Conservation (phyloP, 345 rosid genomes). For the Eucalyptus marginata region DNA sequence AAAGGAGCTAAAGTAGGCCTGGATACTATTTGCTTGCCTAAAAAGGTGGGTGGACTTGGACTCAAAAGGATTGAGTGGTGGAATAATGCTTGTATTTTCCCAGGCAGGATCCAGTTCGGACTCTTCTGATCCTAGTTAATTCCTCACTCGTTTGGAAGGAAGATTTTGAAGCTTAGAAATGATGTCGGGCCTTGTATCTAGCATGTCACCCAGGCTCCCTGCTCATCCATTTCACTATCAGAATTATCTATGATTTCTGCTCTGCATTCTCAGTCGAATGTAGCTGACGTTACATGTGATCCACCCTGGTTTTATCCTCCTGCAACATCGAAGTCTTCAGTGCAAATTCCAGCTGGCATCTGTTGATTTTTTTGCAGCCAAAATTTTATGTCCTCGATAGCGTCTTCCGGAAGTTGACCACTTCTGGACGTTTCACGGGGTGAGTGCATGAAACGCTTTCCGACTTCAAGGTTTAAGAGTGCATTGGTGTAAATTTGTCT, state of each 20-base stretch:
- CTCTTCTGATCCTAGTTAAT: background rate
- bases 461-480: background rate
- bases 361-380: background rate
- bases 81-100: background rate
- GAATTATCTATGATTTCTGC: too few relatives aligned
- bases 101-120: background rate
- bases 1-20: background rate
- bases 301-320: background rate
- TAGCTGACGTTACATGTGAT: background rate
- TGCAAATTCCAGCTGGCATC: background rate
- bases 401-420: background rate
- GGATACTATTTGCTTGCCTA: background rate
- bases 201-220: background rate
- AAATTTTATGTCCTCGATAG: background rate
- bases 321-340: background rate
- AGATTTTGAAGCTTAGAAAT: background rate
- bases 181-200: background rate
- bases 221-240: background rate
- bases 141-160: background rate
- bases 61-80: background rate
- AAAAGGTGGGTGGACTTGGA: background rate
- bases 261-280: too few relatives aligned
- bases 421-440: background rate
- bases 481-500: too few relatives aligned
- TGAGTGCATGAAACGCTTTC: background rate